phyloP scores from a whole-genome alignment of 163 green algal species.

The Botryococcus braunii region DNA sequence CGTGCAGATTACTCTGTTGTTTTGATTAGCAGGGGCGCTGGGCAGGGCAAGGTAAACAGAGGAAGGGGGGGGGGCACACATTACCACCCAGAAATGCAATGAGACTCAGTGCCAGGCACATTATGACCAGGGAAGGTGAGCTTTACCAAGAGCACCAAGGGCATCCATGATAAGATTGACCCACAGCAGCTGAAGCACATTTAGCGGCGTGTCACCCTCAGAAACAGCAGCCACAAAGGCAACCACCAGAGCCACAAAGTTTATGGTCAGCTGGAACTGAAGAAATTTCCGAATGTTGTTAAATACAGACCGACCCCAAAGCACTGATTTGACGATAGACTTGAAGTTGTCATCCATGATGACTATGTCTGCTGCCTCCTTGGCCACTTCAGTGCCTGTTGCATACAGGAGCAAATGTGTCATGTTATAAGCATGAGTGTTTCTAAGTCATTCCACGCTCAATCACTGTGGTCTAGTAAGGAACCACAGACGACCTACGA shows the following conservation, averaged over 20 bases:
- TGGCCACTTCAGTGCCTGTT: constrained; percentile 85
- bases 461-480: too few species aligned
- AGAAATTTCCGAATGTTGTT: constrained; percentile 97
- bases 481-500: too few species aligned
- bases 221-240: constrained; percentile 85
- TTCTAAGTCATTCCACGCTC: too few species aligned
- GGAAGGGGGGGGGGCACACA: too few species aligned
- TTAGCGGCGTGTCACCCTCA: constrained; percentile 78
- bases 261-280: constrained; percentile 90
- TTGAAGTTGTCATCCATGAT: constrained; percentile 98
- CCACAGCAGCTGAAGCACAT: constrained; percentile 95
- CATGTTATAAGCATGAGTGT: too few species aligned
- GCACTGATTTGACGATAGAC: constrained; percentile 87
- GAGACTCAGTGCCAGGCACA: too few species aligned
- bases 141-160: constrained; percentile 78
- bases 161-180: constrained; percentile 99
- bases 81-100: too few species aligned
- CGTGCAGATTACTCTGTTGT: too few species aligned
- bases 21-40: too few species aligned
- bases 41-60: too few species aligned
- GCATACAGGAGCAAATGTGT: not conserved
- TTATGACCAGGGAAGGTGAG: too few species aligned
- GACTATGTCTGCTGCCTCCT: constrained; percentile 94
- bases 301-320: constrained; percentile 95
- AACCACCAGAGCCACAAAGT: constrained; percentile 89